Conservation (phyloP, 495 filamentous ascomycete species). For the Tuber calosporum region DNA sequence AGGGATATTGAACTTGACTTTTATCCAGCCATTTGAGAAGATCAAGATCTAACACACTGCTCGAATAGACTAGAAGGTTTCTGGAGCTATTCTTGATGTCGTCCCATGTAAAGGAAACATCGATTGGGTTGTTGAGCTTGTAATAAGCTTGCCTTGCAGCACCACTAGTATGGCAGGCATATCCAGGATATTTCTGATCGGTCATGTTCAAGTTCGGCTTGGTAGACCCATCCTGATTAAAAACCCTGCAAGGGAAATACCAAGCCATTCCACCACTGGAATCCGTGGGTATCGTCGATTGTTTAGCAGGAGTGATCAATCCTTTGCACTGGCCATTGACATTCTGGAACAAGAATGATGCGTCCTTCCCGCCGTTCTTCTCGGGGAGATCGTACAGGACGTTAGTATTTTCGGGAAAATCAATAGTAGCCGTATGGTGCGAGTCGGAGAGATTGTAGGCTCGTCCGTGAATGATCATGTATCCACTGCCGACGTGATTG, state of each 20-base stretch:
- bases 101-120: slow-evolving; percentile 94
- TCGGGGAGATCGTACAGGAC: slow-evolving; percentile 76
- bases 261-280: slow-evolving; percentile 69
- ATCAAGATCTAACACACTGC: slow-evolving; percentile 87
- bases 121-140: slow-evolving; percentile 52
- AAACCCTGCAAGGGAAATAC: slow-evolving; percentile 91
- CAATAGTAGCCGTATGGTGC: slow-evolving; percentile 65
- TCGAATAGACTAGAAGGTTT: slow-evolving; percentile 87
- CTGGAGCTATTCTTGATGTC: slow-evolving; percentile 82
- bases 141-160: slow-evolving; percentile 68
- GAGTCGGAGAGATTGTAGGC: slow-evolving; percentile 76
- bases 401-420: slow-evolving; percentile 65
- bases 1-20: slow-evolving; percentile 69
- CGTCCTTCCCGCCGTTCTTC: slow-evolving; percentile 78
- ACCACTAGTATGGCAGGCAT: slow-evolving; percentile 77
- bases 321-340: slow-evolving; percentile 97
- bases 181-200: slow-evolving; percentile 62
- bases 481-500: slow-evolving; percentile 70
- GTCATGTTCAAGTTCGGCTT: slow-evolving; percentile 64
- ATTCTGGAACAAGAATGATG: slow-evolving; percentile 96
- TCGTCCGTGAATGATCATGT: slow-evolving; percentile 91
- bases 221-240: slow-evolving; percentile 87
- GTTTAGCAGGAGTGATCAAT: slow-evolving; percentile 62
- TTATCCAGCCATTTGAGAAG: slow-evolving; percentile 86
- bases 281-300: slow-evolving; percentile 74